Evolutionary conservation across 202 grass and related monocot species (phyloP), one percentile per base, ranked within the genome.

Genomic region (Carex arenaria): DNA sequence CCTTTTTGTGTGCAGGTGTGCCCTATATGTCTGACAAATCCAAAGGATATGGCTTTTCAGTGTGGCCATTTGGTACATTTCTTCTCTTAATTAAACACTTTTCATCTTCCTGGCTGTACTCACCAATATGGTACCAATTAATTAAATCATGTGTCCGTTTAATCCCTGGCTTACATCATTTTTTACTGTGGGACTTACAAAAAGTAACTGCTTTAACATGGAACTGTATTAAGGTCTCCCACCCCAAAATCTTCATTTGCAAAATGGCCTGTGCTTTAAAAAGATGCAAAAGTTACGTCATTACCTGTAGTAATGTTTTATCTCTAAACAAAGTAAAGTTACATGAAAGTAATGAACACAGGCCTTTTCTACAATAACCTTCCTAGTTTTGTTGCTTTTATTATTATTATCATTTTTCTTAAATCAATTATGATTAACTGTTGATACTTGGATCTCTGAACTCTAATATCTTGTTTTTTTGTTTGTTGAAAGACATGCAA

Each of bases 21-120:
- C 61, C 95, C 95, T 15, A 91, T 98, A 65, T 98, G 95, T 86
- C 64, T 98, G 59, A 98, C 88, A 52, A 98, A 95, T 83, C 91
- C 92, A 66, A 98, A 90, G 89, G 86, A 98, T 86, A 95, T 98
- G 95, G 89, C 95, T 66, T 95, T 98, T 61, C 90, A 90, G 72
- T 98, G 95, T 49, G 95, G 95, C 85, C 95, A 98, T 86, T 80
- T 92, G 87, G 95, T 98, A 98, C 86, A 84, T 70, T 80, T 61
- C 83, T 78, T 82, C 36, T 82, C 22, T 20, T 31, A 51, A 57
- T 77, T 68, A 19, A 31, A 34, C 4, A 32, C 30, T 12, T n/a
- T 30, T 64, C 36, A 57, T 19, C 52, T 59, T 36, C 7, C 3
- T 77, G 22, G 17, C 13, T 19, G 17, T 67, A 67, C 15, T 67